A percentile compares a stretch with the other conserved stretches of the same genome.
phyloP scores from a whole-genome alignment of 2,329 filamentous ascomycete species.

The Trichoderma pleuroti region DNA sequence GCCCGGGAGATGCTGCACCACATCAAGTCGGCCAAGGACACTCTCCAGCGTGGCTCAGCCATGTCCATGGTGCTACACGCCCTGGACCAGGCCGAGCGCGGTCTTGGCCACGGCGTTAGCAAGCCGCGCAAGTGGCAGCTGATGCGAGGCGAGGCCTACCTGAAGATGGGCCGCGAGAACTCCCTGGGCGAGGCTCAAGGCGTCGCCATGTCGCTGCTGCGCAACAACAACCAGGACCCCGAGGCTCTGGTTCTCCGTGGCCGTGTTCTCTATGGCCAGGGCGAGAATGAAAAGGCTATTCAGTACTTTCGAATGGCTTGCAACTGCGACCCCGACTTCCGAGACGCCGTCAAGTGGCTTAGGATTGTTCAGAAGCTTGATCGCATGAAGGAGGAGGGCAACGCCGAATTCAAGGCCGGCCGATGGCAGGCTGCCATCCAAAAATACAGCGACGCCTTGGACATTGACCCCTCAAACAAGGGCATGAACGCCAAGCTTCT shows the following conservation, averaged over 20 bases:
- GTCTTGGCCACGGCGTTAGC: slow-evolving; percentile 68
- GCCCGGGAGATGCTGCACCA: slow-evolving; percentile 83
- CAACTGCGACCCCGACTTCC: slow-evolving; percentile 87
- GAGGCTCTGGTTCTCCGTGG: slow-evolving; percentile 90
- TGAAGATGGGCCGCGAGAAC: slow-evolving; percentile 90
- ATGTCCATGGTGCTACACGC: slow-evolving; percentile 92
- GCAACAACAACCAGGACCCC: slow-evolving; percentile 84
- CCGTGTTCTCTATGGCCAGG: slow-evolving; percentile 81
- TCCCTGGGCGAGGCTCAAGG: slow-evolving; percentile 88
- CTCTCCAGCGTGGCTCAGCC: slow-evolving; percentile 68
- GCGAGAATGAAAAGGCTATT: slow-evolving; percentile 92
- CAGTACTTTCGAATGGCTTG: slow-evolving; percentile 89
- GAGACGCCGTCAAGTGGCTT: slow-evolving; percentile 82
- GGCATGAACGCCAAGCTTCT: slow-evolving; percentile 92
- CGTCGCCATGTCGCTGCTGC: slow-evolving; percentile 81
- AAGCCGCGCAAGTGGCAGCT: slow-evolving; percentile 92
- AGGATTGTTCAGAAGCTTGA: slow-evolving; percentile 88
- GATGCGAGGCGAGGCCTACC: slow-evolving; percentile 84
- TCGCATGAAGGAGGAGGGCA: slow-evolving; percentile 90
- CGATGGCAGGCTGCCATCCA: slow-evolving; percentile 77
- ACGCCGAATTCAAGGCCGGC: slow-evolving; percentile 81
- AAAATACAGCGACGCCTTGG: slow-evolving; percentile 77
- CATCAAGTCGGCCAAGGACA: slow-evolving; percentile 74
- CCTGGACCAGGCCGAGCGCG: slow-evolving; percentile 82
- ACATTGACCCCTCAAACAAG: slow-evolving; percentile 83